These are phyloP conservation scores for Stereocaulon alpinum DNA, from an alignment of 495 filamentous ascomycete genomes.

Conservation along the genomic window DNA sequence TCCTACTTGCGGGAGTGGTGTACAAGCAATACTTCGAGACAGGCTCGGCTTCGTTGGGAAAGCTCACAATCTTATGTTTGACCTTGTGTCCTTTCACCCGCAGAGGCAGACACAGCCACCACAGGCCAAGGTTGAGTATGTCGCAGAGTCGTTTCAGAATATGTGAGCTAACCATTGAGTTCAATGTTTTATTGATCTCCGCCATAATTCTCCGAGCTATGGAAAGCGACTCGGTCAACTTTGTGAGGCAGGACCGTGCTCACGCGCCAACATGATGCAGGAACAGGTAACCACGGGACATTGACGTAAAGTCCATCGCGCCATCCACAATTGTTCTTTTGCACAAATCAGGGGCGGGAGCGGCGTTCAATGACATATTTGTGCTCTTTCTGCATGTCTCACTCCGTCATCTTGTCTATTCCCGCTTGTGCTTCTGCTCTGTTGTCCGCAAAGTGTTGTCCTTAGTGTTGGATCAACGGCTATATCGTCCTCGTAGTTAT, in stretches of 20 bases:
- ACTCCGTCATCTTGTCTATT: neutral
- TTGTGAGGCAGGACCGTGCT: neutral
- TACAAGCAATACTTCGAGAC: no score
- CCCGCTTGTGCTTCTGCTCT: neutral
- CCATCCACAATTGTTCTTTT: no score
- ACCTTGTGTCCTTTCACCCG: neutral
- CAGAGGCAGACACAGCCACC: neutral
- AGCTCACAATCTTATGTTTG: neutral
- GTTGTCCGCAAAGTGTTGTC: neutral
- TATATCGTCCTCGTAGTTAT: neutral
- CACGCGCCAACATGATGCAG: neutral
- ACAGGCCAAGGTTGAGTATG: neutral
- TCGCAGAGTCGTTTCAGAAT: neutral
- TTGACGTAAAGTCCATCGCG: no score
- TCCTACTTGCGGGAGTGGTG: no score
- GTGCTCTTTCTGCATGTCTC: neutral
- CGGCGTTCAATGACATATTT: neutral
- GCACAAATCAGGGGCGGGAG: no score
- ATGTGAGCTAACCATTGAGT: neutral
- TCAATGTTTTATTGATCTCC: neutral
- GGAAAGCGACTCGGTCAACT: neutral
- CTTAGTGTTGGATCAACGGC: neutral
- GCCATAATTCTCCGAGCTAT: slow-evolving; percentile 3
- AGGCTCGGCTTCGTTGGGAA: no score
- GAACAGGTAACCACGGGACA: no score